phyloP scores from a whole-genome alignment of 306 rosid genomes.

The Hylodesmum podocarpum region DNA sequence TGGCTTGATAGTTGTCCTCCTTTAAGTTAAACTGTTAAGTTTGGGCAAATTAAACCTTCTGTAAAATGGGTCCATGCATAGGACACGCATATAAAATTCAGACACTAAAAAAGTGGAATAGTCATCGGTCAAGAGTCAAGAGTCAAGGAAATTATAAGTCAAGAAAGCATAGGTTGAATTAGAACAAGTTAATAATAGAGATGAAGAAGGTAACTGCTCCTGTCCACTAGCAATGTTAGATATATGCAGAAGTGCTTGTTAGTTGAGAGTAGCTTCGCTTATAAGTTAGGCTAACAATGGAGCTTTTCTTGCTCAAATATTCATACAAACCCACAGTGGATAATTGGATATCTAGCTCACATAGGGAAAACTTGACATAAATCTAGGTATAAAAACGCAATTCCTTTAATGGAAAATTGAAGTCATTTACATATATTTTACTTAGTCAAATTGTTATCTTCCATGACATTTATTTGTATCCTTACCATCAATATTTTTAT shows the following conservation, averaged over 20 bases:
- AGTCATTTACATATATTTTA: too few relatives aligned
- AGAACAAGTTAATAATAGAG: background rate
- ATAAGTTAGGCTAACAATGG: slow-evolving; percentile 39
- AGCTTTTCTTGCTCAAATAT: background rate
- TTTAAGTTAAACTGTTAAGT: background rate
- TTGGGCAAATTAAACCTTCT: background rate
- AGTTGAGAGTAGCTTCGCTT: slow-evolving; percentile 43
- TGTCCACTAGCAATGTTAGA: background rate
- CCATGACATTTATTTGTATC: too few relatives aligned
- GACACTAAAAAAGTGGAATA: background rate
- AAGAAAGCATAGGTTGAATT: background rate
- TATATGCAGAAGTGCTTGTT: background rate
- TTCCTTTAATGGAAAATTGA: too few relatives aligned
- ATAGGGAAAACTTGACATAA: slow-evolving; percentile 9
- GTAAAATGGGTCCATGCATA: slow-evolving; percentile 17
- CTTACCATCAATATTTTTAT: too few relatives aligned
- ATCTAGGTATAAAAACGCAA: too few relatives aligned
- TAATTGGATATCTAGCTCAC: too few relatives aligned
- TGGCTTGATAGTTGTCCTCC: background rate
- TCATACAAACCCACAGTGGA: background rate
- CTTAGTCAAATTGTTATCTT: too few relatives aligned
- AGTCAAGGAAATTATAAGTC: background rate
- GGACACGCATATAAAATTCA: background rate
- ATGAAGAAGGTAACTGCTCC: background rate
- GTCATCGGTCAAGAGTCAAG: background rate